Conservation (phyloP, 306 rosid genomes). For the Prosopis cineraria region DNA sequence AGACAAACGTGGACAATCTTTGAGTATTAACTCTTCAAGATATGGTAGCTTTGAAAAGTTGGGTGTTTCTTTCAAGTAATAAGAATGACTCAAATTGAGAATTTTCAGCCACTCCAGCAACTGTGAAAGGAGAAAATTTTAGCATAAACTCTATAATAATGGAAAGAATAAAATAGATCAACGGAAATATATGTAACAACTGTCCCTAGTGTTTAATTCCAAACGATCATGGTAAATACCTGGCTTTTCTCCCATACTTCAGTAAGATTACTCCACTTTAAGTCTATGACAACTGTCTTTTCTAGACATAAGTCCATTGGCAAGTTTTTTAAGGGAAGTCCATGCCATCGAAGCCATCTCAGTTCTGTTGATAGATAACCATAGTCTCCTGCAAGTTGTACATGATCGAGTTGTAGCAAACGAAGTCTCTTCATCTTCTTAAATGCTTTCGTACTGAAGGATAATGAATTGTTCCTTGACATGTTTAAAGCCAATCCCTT, state of each 20-base stretch:
- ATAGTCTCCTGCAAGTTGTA: neutral
- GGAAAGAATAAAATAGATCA: neutral
- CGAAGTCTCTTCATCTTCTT: neutral
- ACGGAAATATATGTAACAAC: neutral
- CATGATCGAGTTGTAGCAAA: neutral
- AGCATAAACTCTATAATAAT: neutral
- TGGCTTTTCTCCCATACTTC: neutral
- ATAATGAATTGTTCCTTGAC: neutral
- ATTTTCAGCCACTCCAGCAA: neutral
- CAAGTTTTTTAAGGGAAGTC: neutral
- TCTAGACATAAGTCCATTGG: neutral
- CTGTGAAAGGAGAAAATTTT: neutral
- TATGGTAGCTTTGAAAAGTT: neutral
- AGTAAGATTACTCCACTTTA: neutral
- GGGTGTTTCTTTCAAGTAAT: neutral
- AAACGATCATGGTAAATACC: neutral
- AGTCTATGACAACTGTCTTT: neutral
- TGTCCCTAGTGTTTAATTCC: neutral
- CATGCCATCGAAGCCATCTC: neutral
- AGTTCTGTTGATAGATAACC: neutral
- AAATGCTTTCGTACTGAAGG: neutral
- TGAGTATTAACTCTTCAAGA: neutral
- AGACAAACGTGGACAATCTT: neutral
- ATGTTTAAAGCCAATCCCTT: neutral
- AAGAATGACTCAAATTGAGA: neutral